Base-by-base conservation (phyloP, 2,329 filamentous ascomycete species). In the Microcyclospora tardicrescens region DNA sequence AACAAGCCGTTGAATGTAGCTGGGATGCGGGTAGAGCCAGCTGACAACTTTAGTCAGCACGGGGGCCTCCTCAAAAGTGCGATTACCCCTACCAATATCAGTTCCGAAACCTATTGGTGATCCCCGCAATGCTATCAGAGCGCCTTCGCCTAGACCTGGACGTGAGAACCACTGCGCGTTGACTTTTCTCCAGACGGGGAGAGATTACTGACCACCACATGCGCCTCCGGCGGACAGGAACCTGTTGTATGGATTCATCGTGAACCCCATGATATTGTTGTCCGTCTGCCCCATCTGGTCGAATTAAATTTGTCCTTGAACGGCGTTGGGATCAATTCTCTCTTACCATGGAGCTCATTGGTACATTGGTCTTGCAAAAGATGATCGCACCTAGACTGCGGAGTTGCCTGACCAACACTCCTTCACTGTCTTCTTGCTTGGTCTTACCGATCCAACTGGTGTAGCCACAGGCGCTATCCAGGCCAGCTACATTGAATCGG, bases 21-120 rank as follows among this genome's bases (percentile, higher is more conserved):
- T 15, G 49, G 47, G 16, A 49, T 49, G 28, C 48, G 48, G 29
- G 33, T 45, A 3, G 42, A 48, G 11, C 47, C 44, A 28, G 40
- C 42, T 43, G 35, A 24, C 24, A 33, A 31, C 35, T 33, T 33
- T 29, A 24, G 19, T 41, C 19, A 37, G 34, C 14, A 24, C 27
- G 24, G 19, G 19, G 19, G 19, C 19, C 19, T 24, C 19, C 19
- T 24, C 19, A 24, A 24, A 24, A 38, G 34, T 11, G 28, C 33
- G 19, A 38, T 33, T 24, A 10, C 16, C 28, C 30, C 16, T 38
- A 15, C 41, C 45, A 15, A 47, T 31, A 35, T 50, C 45, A 16
- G 47, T 48, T 11, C 39, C 42, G 31, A 45, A 36, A 8, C 48
- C 46, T 5, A 51, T n/a, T n/a, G 47, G 36, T 27, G 43, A 44